Percentiles rank a stretch among this genome's conserved stretches.
These are phyloP conservation scores for Cladosporium sp. DNA, from an alignment of 2,329 filamentous ascomycete species.

Conservation along the genomic window DNA sequence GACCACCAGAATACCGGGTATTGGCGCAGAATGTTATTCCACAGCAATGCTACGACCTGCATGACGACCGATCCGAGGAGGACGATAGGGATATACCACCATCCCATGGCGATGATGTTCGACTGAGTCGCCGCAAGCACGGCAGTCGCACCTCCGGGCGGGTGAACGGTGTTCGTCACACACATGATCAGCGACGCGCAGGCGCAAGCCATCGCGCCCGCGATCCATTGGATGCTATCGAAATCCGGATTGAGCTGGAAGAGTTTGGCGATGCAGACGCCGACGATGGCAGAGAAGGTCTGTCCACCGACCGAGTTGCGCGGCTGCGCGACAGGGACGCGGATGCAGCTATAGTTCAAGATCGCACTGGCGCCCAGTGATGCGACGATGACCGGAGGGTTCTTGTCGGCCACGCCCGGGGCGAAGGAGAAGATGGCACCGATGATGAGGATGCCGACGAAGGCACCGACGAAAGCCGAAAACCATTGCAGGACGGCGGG, in stretches of 20 bases:
- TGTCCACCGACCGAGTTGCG: constrained; percentile 45
- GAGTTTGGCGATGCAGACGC: constrained; percentile 42
- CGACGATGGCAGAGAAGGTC: constrained; percentile 41
- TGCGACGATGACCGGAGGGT: constrained; percentile 43
- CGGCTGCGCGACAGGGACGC: constrained; percentile 45
- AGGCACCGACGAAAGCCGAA: constrained; percentile 42
- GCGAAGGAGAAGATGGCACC: constrained; percentile 40
- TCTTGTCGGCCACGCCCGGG: constrained; percentile 31
- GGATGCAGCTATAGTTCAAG: constrained; percentile 45
- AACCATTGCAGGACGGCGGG: constrained; percentile 39
- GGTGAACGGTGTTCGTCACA: constrained; percentile 45
- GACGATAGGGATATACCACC: constrained; percentile 42
- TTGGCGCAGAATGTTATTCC: constrained; percentile 45
- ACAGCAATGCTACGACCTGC: constrained; percentile 37
- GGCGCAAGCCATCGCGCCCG: constrained; percentile 41
- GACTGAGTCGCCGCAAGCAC: constrained; percentile 41
- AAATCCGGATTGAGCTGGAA: constrained; percentile 39
- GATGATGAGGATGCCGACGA: constrained; percentile 41
- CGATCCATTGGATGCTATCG: constrained; percentile 39
- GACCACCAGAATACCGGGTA: constrained; percentile 50
- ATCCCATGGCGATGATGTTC: constrained; percentile 40
- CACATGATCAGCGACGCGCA: constrained; percentile 43
- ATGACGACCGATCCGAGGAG: constrained; percentile 40
- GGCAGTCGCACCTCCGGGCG: constrained; percentile 48
- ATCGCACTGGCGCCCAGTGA: constrained; percentile 44